Base-by-base conservation (phyloP, 257 asterid species). In the Gardenia jasminoides region DNA sequence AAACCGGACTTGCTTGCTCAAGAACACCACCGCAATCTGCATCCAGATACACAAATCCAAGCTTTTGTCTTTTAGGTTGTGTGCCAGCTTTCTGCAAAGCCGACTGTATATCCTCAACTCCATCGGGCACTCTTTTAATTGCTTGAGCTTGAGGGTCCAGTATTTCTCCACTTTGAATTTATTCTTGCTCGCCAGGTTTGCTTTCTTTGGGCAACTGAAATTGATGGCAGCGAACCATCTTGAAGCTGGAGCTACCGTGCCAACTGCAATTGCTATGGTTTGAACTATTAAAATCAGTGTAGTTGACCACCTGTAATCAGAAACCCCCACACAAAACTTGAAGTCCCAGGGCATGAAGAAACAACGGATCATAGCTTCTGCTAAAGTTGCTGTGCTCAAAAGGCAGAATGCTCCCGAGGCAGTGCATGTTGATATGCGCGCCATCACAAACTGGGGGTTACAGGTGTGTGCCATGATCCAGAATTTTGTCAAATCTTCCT, bases 381-480 rank as follows among this genome's bases (percentile, higher is more conserved):
- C 92, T 30, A 90, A 82, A 70, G 80, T 77, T 19, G 81, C 74
- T 0, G 92, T 83, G 78, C 89, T 82, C 36, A 92, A 43, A 12
- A 93, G 87, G 82, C 97, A 92, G 81, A 92, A 87, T 7, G 92
- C 95, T 0, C 98, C 97, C 0, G 97, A 89, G 0, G 90, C 93
- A 0, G 90, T 91, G 78, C 97, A 87, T 0, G 98, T 94, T 0
- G 93, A 94, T n/a, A 90, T 58, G 28, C 94, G 94, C 10, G 86
- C 94, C 85, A 82, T 72, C 69, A 94, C 97, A 26, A 91, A 94
- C 68, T 94, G 97, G 0, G 97, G 97, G 74, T 85, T 86, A 41
- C 97, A 88, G 54, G 97, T 92, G 73, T 91, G 93, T 0, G 98
- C 97, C 98, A 94, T 91, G 90, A 91, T 92, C 98, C 98, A 94